Conservation (phyloP, 768 basidiomycete species). For the Leucosporidium yakuticum region DNA sequence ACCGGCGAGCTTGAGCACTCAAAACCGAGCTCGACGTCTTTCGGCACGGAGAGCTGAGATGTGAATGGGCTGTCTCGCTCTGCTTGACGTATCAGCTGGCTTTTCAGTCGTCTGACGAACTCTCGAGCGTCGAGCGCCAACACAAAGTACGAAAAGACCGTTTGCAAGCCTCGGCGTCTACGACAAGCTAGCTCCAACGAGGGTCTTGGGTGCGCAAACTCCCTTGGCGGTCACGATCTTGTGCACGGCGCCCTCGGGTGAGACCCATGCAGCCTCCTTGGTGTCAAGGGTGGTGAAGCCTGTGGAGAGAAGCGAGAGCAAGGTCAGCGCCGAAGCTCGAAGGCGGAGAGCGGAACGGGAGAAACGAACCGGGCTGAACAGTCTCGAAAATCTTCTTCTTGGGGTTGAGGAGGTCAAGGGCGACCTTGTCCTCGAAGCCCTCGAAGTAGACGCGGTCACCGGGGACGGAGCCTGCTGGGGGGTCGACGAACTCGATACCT, state of each 20-base stretch:
- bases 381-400: slow-evolving; percentile 99
- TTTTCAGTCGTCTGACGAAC: neutral
- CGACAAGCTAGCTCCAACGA: slow-evolving; percentile 87
- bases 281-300: slow-evolving; percentile 85
- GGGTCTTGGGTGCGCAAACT: slow-evolving; percentile 67
- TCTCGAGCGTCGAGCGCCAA: neutral
- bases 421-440: slow-evolving; percentile 73
- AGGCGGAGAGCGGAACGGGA: slow-evolving; percentile 1
- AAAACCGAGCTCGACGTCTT: neutral
- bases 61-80: neutral
- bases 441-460: slow-evolving; percentile 96
- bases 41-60: neutral
- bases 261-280: slow-evolving; percentile 86
- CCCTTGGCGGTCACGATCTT: slow-evolving; percentile 81
- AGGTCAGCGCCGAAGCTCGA: slow-evolving; percentile 1
- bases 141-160: neutral
- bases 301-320: slow-evolving; percentile 35
- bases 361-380: slow-evolving; percentile 69
- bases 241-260: slow-evolving; percentile 63
- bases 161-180: slow-evolving; percentile 46
- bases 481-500: slow-evolving; percentile 85
- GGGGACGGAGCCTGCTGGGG: slow-evolving; percentile 75
- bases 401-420: slow-evolving; percentile 69
- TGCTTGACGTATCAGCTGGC: neutral
- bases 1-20: neutral